These are phyloP conservation scores for Ogataea dorogensis DNA, from an alignment of 805 yeast species.

Conservation along the genomic window DNA sequence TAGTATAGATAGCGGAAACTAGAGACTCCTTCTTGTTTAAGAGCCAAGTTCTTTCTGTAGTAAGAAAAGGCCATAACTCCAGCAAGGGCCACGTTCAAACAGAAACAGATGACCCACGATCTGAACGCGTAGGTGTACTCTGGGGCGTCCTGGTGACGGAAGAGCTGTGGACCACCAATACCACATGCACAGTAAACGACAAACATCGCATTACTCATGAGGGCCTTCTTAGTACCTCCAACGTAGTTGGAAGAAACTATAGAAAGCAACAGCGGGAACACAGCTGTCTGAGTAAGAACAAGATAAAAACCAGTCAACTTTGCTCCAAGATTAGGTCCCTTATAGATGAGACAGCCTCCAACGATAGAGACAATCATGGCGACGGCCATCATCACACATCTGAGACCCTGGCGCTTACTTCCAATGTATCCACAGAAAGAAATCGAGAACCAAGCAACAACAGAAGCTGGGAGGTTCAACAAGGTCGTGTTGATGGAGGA, in stretches of 20 bases:
- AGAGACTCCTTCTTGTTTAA: slow-evolving; percentile 16
- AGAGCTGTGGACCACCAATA: slow-evolving; percentile 70
- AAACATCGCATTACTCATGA: slow-evolving; percentile 53
- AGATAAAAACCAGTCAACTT: slow-evolving; percentile 34
- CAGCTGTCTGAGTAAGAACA: slow-evolving; percentile 28
- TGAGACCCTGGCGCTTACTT: slow-evolving; percentile 30
- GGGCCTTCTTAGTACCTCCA: slow-evolving; percentile 64
- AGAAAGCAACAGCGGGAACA: slow-evolving; percentile 27
- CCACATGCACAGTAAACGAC: slow-evolving; percentile 65
- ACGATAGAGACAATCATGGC: slow-evolving; percentile 23
- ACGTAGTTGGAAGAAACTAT: slow-evolving; percentile 44
- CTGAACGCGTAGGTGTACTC: slow-evolving; percentile 54
- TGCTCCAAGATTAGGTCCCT: slow-evolving; percentile 22
- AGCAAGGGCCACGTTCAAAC: slow-evolving; percentile 20
- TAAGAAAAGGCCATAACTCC: slow-evolving; percentile 15
- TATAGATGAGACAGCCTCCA: slow-evolving; percentile 34
- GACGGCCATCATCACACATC: slow-evolving; percentile 33
- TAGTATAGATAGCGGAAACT: slow-evolving; percentile 23
- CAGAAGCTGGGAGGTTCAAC: slow-evolving; percentile 40
- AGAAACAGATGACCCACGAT: slow-evolving; percentile 51
- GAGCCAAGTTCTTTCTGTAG: slow-evolving; percentile 5
- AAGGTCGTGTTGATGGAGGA: slow-evolving; percentile 31
- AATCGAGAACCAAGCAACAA: slow-evolving; percentile 33
- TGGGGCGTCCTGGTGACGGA: slow-evolving; percentile 55
- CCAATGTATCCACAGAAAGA: slow-evolving; percentile 28